Evolutionary conservation across 306 rosid genomes (phyloP), one percentile per base, ranked within the genome.

Genomic region (Pyrus bretschneideri): DNA sequence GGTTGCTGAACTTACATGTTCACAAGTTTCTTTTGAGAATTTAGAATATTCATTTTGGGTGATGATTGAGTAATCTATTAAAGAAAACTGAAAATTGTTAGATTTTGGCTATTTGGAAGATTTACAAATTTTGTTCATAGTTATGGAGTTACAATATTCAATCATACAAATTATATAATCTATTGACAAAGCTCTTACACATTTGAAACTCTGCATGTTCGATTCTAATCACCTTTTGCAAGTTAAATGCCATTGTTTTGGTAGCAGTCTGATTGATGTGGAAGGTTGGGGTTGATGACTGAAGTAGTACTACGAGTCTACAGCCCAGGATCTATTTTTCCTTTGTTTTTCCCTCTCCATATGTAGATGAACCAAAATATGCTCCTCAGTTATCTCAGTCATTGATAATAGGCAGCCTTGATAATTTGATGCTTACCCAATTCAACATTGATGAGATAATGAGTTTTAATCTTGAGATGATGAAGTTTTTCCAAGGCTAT

Each of bases 1-100:
- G 73, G n/a, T 61, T 82, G 52, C 70, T 70, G 51, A 59, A 74
- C 46, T 73, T 27, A 42, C 70, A 59, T 46, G 27, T 31, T 61
- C 27, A n/a, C 66, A 33, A 57, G 45, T 42, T 14, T 61, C 42
- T 44, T 23, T 38, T 59, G 40, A 38, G 76, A 29, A 72, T 38
- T 12, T 38, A 14, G 35, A 40, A 2, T 14, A 33, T 19, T n/a
- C 5, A 4, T 52, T n/a, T 71, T 58, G 11, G 52, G 15, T 44
- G 66, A 55, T n/a, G 66, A 13, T 49, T 19, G 38, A 10, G 11
- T 25, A 74, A 62, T 74, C 45, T 74, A 3, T n/a, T 3, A 6
- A 58, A 22, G 23, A 40, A 38, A 35, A 19, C 2, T n/a, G 19
- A 38, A 58, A 63, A 58, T 55, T 52, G 75, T 52, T 54, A 6